phyloP scores from a whole-genome alignment of 2,329 filamentous ascomycete genomes.

The Tothia fuscella region DNA sequence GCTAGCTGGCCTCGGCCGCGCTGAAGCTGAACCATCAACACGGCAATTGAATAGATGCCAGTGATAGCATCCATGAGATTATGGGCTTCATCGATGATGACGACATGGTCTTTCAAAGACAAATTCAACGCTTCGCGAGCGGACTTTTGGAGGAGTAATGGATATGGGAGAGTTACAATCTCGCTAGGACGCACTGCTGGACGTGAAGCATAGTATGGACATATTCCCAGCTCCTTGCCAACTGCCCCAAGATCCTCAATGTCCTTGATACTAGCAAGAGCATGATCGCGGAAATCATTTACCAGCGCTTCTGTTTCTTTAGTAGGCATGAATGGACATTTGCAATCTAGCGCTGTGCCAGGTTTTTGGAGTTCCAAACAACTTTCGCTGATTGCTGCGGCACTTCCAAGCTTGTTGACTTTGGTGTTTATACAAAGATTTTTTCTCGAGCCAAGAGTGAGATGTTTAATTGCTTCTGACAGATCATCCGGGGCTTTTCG shows the following conservation, averaged over 20 bases:
- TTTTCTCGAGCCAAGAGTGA: slow-evolving; percentile 77
- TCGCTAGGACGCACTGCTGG: slow-evolving; percentile 72
- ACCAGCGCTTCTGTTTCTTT: slow-evolving; percentile 61
- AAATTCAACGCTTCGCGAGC: slow-evolving; percentile 81
- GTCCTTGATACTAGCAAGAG: slow-evolving; percentile 74
- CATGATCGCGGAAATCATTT: slow-evolving; percentile 73
- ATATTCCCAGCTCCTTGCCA: slow-evolving; percentile 68
- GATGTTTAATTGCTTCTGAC: slow-evolving; percentile 59
- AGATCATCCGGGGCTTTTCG: slow-evolving; percentile 23
- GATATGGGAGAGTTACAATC: slow-evolving; percentile 88
- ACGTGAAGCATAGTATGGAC: slow-evolving; percentile 93
- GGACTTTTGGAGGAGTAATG: slow-evolving; percentile 72
- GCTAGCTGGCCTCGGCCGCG: slow-evolving; percentile 64
- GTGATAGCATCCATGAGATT: slow-evolving; percentile 94
- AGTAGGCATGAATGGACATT: slow-evolving; percentile 67
- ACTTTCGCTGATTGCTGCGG: slow-evolving; percentile 81
- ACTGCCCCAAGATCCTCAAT: slow-evolving; percentile 81
- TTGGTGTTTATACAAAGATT: slow-evolving; percentile 81
- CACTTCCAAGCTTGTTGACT: slow-evolving; percentile 55
- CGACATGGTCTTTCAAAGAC: slow-evolving; percentile 72
- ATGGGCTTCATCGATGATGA: slow-evolving; percentile 96
- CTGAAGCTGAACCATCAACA: slow-evolving; percentile 61
- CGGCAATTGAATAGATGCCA: slow-evolving; percentile 69
- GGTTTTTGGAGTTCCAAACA: slow-evolving; percentile 84
- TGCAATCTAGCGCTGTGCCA: slow-evolving; percentile 46